Evolutionary conservation across 345 rosid genomes (phyloP).

Genomic region (Salix koriyanagi): DNA sequence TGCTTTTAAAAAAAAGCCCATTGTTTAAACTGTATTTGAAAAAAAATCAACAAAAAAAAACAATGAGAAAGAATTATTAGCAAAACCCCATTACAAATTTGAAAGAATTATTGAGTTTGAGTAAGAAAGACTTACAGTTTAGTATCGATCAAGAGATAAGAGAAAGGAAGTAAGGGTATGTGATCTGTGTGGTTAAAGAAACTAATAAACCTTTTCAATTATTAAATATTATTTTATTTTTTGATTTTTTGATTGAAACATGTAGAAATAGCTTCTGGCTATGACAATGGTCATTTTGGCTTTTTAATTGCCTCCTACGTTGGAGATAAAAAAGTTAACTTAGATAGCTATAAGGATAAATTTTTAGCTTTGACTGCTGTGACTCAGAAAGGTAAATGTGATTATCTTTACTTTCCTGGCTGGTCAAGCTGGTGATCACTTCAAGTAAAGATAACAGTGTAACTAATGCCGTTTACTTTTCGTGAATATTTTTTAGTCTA

Average conservation of each 20-base stretch:
- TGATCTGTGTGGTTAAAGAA: neutral
- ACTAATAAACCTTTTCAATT: neutral
- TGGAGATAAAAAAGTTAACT: too few relatives aligned
- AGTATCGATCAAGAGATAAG: neutral
- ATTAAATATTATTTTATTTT: too few relatives aligned
- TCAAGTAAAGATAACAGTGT: neutral
- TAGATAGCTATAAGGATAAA: too few relatives aligned
- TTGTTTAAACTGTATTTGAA: too few relatives aligned
- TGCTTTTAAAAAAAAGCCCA: too few relatives aligned
- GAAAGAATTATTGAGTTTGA: neutral
- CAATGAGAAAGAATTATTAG: neutral
- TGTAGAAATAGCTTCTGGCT: too few relatives aligned
- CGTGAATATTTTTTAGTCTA: too few relatives aligned
- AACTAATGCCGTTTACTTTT: neutral
- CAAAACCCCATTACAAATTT: neutral
- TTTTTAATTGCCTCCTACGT: too few relatives aligned
- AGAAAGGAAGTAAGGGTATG: neutral
- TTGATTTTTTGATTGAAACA: too few relatives aligned
- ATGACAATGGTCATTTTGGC: too few relatives aligned
- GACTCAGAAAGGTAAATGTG: neutral
- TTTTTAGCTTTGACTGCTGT: neutral
- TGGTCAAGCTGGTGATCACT: neutral
- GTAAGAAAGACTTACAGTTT: neutral
- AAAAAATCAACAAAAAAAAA: too few relatives aligned
- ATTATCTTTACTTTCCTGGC: neutral